Evolutionary conservation across 805 yeast species (phyloP).

Genomic region (Sugiyamaella chiloensis): DNA sequence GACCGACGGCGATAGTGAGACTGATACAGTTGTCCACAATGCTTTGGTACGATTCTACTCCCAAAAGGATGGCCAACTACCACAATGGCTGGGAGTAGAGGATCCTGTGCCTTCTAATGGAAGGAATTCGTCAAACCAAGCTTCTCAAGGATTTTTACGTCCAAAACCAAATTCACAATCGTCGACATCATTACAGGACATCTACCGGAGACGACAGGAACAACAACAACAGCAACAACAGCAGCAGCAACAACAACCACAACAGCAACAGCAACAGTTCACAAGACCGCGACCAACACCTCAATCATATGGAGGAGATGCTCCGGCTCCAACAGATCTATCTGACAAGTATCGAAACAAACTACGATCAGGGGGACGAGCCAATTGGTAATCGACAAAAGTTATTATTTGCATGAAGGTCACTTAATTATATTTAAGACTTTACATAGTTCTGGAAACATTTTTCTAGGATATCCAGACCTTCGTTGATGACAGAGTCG

Average conservation of each 20-base stretch:
- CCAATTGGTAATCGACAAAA: constrained; percentile 27
- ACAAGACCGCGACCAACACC: neutral
- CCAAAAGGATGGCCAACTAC: constrained; percentile 26
- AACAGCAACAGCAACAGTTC: constrained; percentile 5
- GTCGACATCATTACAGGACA: constrained; percentile 22
- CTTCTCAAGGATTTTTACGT: neutral
- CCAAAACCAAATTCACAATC: constrained; percentile 6
- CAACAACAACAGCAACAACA: constrained; percentile 6
- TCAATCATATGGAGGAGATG: neutral
- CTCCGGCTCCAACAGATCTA: constrained; percentile 8
- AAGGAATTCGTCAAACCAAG: neutral
- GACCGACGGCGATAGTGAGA: constrained; percentile 42
- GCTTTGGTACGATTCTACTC: constrained; percentile 42
- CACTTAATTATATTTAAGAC: constrained; percentile 1
- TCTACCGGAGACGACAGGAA: constrained; percentile 21
- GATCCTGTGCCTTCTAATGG: constrained; percentile 4
- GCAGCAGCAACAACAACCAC: constrained; percentile 8
- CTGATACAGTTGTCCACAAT: constrained; percentile 45
- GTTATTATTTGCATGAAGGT: no score
- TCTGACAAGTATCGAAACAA: constrained; percentile 21
- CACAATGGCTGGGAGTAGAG: constrained; percentile 33
- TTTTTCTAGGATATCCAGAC: constrained; percentile 66
- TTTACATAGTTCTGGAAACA: constrained; percentile 25
- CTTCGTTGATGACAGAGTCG: constrained; percentile 63
- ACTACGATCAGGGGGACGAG: constrained; percentile 22